Conservation (phyloP, 495 filamentous ascomycete genomes). For the Penicillium roqueforti region DNA sequence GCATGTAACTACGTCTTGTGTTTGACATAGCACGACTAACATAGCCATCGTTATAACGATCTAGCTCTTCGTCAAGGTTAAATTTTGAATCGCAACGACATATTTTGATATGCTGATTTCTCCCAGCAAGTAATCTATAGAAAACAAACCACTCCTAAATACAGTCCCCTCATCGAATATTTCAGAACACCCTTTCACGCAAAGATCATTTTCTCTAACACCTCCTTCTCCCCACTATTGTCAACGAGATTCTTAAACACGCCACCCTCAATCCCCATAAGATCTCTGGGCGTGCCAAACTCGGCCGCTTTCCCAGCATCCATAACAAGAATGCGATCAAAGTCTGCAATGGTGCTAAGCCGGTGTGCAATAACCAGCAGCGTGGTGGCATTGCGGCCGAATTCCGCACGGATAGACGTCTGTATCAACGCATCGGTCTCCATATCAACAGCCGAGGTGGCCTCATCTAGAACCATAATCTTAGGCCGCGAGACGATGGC, state of each 20-base stretch:
- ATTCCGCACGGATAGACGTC: constrained; percentile 74
- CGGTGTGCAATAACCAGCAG: constrained; percentile 87
- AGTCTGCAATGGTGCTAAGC: constrained; percentile 80
- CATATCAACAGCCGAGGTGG: constrained; percentile 86
- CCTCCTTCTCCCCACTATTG: constrained; percentile 66
- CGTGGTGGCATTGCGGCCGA: constrained; percentile 62
- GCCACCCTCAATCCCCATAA: constrained; percentile 54
- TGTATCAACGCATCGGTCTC: constrained; percentile 80
- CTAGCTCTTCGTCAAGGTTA: not conserved
- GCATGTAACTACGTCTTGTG: not conserved
- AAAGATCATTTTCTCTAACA: constrained; percentile 53
- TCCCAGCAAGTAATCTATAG: not conserved
- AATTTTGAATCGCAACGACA: not conserved
- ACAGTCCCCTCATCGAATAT: not conserved
- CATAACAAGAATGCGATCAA: constrained; percentile 79
- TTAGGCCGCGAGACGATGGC: constrained; percentile 77
- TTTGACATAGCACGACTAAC: not conserved
- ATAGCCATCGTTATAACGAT: no score
- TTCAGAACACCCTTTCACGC: not conserved
- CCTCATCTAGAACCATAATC: constrained; percentile 88
- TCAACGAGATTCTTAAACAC: constrained; percentile 71
- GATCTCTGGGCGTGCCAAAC: constrained; percentile 63
- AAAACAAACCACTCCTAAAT: not conserved
- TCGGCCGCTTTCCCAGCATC: constrained; percentile 71
- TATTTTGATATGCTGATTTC: not conserved